phyloP scores from a whole-genome alignment of 495 filamentous ascomycete species.

The Friedmanniomyces simplex region DNA sequence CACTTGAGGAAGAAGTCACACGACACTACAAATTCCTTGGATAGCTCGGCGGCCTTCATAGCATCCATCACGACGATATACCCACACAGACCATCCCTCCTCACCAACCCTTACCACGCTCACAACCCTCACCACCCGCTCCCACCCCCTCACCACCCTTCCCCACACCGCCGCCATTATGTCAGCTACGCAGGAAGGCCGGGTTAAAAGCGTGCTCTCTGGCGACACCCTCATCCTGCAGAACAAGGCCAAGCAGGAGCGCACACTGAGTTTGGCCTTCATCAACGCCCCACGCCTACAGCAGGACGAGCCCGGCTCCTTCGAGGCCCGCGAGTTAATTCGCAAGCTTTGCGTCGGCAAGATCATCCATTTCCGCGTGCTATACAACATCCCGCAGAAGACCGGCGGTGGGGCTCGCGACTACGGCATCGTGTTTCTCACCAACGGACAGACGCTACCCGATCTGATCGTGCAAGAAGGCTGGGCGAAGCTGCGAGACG shows the following conservation, averaged over 20 bases:
- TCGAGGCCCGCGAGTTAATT: conserved; percentile 86
- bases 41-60: too few species aligned
- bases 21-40: too few species aligned
- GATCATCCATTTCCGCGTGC: conserved; percentile 66
- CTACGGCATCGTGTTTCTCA: conserved; percentile 68
- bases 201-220: conserved; percentile 85
- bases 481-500: conserved; percentile 83
- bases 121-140: too few species aligned
- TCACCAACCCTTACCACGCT: too few species aligned
- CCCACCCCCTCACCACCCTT: background rate
- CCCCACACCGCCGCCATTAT: too few species aligned
- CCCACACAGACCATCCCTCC: too few species aligned
- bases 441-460: conserved; percentile 62
- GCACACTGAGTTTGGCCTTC: conserved; percentile 78
- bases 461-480: conserved; percentile 75
- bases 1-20: too few species aligned
- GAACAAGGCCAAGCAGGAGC: conserved; percentile 64
- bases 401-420: conserved; percentile 57
- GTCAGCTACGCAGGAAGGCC: conserved; percentile 41
- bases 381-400: conserved; percentile 68
- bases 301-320: conserved; percentile 71
- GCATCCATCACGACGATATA: too few species aligned
- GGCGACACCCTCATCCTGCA: conserved; percentile 83
- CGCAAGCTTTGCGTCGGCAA: conserved; percentile 77
- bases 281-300: conserved; percentile 76